Evolutionary conservation across 2,329 filamentous ascomycete species (phyloP).

Genomic region (Fusarium musae): DNA sequence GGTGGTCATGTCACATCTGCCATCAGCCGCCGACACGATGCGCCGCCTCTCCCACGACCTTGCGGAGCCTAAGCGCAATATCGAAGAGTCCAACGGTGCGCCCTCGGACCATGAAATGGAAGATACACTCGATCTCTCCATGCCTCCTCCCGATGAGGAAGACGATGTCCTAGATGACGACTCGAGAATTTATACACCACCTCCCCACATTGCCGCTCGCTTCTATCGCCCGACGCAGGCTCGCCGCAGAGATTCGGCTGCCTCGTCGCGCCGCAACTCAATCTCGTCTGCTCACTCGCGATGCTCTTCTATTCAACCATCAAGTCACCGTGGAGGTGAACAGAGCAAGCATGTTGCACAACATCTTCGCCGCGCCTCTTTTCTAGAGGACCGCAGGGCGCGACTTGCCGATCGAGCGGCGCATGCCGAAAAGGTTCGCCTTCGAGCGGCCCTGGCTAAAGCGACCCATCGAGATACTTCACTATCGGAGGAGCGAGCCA

Average conservation of each 20-base stretch:
- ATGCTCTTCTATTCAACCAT: constrained; percentile 68
- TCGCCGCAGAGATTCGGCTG: constrained; percentile 78
- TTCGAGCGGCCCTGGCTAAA: constrained; percentile 79
- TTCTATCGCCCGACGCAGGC: constrained; percentile 76
- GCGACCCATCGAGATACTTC: constrained; percentile 72
- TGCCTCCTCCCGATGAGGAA: constrained; percentile 52
- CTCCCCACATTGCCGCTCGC: constrained; percentile 80
- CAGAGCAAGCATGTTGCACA: constrained; percentile 84
- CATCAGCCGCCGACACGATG: constrained; percentile 51
- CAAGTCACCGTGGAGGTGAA: constrained; percentile 61
- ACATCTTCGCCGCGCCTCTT: constrained; percentile 81
- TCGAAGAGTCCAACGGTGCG: constrained; percentile 49
- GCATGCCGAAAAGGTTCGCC: constrained; percentile 84
- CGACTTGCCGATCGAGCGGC: constrained; percentile 82
- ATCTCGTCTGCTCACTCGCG: constrained; percentile 80
- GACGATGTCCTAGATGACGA: constrained; percentile 50
- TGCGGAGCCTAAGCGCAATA: constrained; percentile 55
- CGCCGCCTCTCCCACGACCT: constrained; percentile 56
- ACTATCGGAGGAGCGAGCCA: constrained; percentile 78
- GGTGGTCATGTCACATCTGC: constrained; percentile 28
- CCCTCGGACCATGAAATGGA: constrained; percentile 47
- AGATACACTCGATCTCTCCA: constrained; percentile 51
- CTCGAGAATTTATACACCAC: constrained; percentile 66
- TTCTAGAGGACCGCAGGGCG: constrained; percentile 83
- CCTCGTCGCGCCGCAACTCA: constrained; percentile 83